phyloP scores from a whole-genome alignment of 140 eudicot species.

The Artemisia princeps region DNA sequence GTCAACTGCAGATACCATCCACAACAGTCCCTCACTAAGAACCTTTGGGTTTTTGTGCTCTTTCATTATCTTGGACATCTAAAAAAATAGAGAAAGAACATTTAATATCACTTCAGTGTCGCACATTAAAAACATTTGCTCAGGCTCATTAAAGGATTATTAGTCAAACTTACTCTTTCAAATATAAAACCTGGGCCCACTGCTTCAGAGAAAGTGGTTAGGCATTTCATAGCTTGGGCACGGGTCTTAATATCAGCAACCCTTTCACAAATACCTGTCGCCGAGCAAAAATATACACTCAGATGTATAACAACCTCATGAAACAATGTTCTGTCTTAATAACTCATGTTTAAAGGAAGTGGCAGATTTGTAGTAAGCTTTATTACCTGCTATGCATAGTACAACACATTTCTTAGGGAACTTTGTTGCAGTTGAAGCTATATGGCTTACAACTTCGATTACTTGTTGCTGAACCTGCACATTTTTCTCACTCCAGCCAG shows the following conservation, averaged over 20 bases:
- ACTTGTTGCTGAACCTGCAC: slow-evolving; percentile 99
- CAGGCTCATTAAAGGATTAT: neutral
- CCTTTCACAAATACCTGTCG: slow-evolving; percentile 82
- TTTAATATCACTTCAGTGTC: slow-evolving; percentile 4
- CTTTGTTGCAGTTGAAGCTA: slow-evolving; percentile 78
- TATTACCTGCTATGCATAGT: slow-evolving; percentile 72
- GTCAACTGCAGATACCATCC: slow-evolving; percentile 97
- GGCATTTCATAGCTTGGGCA: slow-evolving; percentile 87
- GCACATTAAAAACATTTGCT: neutral
- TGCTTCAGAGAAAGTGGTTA: slow-evolving; percentile 83
- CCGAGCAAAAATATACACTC: slow-evolving; percentile 5
- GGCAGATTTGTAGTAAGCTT: neutral
- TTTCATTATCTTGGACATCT: slow-evolving; percentile 93
- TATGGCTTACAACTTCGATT: slow-evolving; percentile 62
- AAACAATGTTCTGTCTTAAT: neutral
- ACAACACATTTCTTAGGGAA: slow-evolving; percentile 94
- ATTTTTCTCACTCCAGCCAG: slow-evolving; percentile 99
- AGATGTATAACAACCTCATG: slow-evolving; percentile 12
- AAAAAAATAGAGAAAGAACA: slow-evolving; percentile 13
- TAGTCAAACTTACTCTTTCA: slow-evolving; percentile 62
- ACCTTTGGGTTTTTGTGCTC: slow-evolving; percentile 99
- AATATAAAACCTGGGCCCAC: slow-evolving; percentile 94
- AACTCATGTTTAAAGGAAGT: slow-evolving; percentile 12
- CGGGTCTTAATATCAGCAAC: slow-evolving; percentile 98
- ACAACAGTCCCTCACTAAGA: slow-evolving; percentile 87